A percentile compares a stretch with the other conserved stretches of the same genome.
phyloP scores from a whole-genome alignment of 2,329 filamentous ascomycete genomes.

The Coniochaeta sp. region DNA sequence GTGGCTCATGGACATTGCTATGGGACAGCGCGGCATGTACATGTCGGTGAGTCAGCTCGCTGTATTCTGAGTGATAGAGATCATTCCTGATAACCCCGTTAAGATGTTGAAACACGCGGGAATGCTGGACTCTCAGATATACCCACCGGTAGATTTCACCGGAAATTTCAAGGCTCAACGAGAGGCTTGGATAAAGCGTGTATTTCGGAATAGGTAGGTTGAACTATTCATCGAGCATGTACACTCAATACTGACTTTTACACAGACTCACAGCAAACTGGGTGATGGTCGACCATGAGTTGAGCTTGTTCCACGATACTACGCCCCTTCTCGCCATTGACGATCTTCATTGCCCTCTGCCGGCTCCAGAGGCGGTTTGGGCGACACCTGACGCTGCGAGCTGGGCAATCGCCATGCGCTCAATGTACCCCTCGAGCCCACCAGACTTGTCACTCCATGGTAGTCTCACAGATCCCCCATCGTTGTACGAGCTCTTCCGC shows the following conservation, averaged over 20 bases:
- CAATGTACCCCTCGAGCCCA: constrained; percentile 47
- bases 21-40: constrained; percentile 69
- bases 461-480: constrained; percentile 42
- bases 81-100: not conserved
- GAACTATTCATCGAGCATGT: not conserved
- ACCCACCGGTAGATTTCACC: constrained; percentile 9
- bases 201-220: constrained; percentile 54
- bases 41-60: constrained; percentile 41
- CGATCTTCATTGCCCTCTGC: constrained; percentile 59
- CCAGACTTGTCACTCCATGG: constrained; percentile 43
- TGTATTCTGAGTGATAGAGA: not conserved
- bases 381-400: constrained; percentile 47
- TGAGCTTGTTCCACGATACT: constrained; percentile 59
- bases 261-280: constrained; percentile 64
- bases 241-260: constrained; percentile 9
- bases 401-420: constrained; percentile 54
- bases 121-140: constrained; percentile 48
- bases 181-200: constrained; percentile 58
- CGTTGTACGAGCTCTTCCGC: constrained; percentile 59
- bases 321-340: constrained; percentile 57
- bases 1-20: constrained; percentile 71
- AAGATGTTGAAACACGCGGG: constrained; percentile 65
- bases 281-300: constrained; percentile 68
- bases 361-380: constrained; percentile 56
- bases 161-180: constrained; percentile 44